Base-by-base conservation (phyloP, 768 basidiomycete species). In the Lactifluus hygrophoroides region DNA sequence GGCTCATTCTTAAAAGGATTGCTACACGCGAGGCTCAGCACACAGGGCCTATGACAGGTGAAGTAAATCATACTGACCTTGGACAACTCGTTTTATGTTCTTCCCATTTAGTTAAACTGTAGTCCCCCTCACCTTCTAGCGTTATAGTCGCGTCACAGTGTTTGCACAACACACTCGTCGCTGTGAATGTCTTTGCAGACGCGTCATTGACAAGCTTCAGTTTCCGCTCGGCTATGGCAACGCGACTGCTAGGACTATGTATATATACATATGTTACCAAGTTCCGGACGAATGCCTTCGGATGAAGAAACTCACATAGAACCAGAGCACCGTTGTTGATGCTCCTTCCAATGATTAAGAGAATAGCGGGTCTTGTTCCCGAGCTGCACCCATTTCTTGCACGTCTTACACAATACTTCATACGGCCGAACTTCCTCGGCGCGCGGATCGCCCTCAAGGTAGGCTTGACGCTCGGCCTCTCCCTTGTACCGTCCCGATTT, bases 341-440 rank as follows among this genome's bases (percentile, higher is more conserved):
- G 88, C 8, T 51, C 50, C 13, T 72, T 73, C 87, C 87, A 89
- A 60, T 82, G 80, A 35, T 58, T 42, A 44, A 77, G 57, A 28
- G 67, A 64, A 67, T 85, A 88, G 1, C 70, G 65, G 7, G 66
- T 64, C 1, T 9, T 34, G 16, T 67, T 65, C 27, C 63, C 74
- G 27, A 88, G 72, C 48, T 71, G 75, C 56, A 89, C 75, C 85
- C 85, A 87, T 58, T 76, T 81, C 54, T 79, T 70, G 67, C 88
- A 90, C 37, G 73, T 74, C 62, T 76, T 77, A 67, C 88, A 90
- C 50, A 79, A 70, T 17, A 80, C 80, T 54, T 76, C 74, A 51
- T 79, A 70, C 5, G 77, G 73, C 63, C 80, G 74, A 17, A 82
- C 72, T 51, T 75, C 76, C 49, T 77, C 78, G 4, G 73, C 73